These are phyloP conservation scores for Chlamydomonas sphaeroides DNA, from an alignment of 139 green algal species.

Conservation along the genomic window DNA sequence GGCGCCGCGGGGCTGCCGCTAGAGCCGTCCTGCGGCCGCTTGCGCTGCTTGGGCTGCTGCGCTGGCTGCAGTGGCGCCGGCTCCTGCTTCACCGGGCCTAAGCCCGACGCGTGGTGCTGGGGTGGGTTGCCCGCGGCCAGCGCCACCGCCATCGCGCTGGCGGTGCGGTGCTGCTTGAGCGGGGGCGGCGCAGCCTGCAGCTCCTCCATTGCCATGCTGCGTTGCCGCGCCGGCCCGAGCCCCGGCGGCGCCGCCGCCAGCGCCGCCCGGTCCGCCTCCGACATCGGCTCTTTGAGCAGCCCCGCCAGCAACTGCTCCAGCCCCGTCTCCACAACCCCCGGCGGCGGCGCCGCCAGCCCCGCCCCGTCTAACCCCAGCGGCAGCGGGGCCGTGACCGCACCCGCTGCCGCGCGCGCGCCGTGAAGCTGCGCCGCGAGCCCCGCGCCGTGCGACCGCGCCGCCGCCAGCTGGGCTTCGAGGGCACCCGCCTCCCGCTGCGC, in stretches of 20 bases:
- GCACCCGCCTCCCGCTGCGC: not conserved
- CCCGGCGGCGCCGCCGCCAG: not conserved
- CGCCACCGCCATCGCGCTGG: too few relatives aligned
- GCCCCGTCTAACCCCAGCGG: too few relatives aligned
- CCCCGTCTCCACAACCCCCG: not conserved
- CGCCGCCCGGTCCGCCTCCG: not conserved
- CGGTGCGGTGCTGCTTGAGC: too few relatives aligned
- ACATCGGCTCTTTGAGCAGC: not conserved
- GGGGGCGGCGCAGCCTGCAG: too few relatives aligned
- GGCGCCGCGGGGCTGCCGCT: too few relatives aligned
- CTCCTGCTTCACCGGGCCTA: not conserved
- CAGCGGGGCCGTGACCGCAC: too few relatives aligned
- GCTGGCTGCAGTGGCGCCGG: not conserved
- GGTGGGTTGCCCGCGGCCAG: not conserved
- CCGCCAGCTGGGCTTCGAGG: not conserved
- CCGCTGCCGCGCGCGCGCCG: not conserved
- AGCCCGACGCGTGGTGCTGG: not conserved
- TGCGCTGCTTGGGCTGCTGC: not conserved
- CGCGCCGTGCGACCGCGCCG: not conserved
- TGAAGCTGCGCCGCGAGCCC: constrained; percentile 5
- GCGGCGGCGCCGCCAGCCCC: not conserved
- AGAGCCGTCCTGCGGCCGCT: too few relatives aligned
- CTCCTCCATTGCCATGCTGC: too few relatives aligned
- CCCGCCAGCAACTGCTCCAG: not conserved
- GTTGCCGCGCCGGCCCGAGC: constrained; percentile 3